These are phyloP conservation scores for Hypomontagnella submonticulosa DNA, from an alignment of 495 filamentous ascomycete species.

Conservation along the genomic window DNA sequence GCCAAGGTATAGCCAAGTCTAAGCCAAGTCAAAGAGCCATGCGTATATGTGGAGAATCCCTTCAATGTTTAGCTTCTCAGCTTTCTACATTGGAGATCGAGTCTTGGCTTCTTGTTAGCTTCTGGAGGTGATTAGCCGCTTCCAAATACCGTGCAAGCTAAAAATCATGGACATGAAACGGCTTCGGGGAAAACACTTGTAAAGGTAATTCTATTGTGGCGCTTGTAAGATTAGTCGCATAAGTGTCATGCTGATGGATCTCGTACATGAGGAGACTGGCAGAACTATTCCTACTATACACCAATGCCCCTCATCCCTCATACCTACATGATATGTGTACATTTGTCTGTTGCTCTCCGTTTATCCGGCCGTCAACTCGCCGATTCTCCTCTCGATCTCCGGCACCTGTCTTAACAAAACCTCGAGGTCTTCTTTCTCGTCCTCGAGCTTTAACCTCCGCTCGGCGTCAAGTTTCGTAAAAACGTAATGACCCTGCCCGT, in stretches of 20 bases:
- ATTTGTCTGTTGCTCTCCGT: conserved; percentile 2
- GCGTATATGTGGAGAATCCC: too few relatives aligned
- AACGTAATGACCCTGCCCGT: conserved; percentile 90
- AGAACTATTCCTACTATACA: conserved; percentile 22
- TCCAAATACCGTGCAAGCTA: conserved; percentile 8
- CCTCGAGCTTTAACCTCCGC: conserved; percentile 83
- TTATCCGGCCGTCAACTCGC: conserved; percentile 69
- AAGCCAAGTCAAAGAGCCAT: too few relatives aligned
- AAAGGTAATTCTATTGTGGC: neutral
- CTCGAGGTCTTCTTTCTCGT: conserved; percentile 96
- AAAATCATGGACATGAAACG: neutral
- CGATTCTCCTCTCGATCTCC: conserved; percentile 85
- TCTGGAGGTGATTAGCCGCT: too few relatives aligned
- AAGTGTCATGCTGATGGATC: conserved; percentile 11
- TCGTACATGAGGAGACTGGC: conserved; percentile 18
- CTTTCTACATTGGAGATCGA: too few relatives aligned
- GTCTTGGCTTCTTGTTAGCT: too few relatives aligned
- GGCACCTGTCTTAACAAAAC: conserved; percentile 83
- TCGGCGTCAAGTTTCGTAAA: conserved; percentile 94
- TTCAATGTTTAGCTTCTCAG: too few relatives aligned
- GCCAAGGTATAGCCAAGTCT: too few relatives aligned
- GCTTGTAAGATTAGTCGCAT: conserved; percentile 6
- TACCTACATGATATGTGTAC: conserved; percentile 5
- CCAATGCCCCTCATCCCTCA: conserved; percentile 11
- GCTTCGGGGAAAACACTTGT: neutral